A percentile compares a stretch with the other conserved stretches of the same genome.
Evolutionary conservation across 2,329 filamentous ascomycete genomes (phyloP).

Genomic region (Raffaelea albimanens): DNA sequence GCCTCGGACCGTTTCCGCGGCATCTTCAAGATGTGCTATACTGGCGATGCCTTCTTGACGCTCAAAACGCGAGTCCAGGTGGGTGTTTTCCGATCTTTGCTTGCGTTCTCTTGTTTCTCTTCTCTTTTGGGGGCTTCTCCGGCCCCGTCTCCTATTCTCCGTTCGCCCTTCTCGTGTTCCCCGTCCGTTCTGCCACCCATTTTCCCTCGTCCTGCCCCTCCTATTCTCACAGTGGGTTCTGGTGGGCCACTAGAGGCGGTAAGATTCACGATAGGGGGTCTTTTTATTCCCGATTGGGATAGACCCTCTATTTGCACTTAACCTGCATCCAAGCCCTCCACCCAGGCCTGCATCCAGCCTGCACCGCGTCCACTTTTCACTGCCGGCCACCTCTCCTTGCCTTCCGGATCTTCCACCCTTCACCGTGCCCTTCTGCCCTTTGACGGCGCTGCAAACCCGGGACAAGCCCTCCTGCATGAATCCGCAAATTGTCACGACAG

Average conservation of each 20-base stretch:
- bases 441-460: too few relatives aligned
- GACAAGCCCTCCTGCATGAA: too few relatives aligned
- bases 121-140: background rate
- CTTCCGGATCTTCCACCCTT: too few relatives aligned
- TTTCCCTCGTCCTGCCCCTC: background rate
- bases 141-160: background rate
- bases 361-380: too few relatives aligned
- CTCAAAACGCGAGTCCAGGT: conserved; percentile 91
- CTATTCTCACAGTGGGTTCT: background rate
- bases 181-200: background rate
- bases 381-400: too few relatives aligned
- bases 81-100: conserved; percentile 29
- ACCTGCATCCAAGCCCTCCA: too few relatives aligned
- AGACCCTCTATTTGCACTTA: conserved; percentile 16
- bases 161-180: conserved; percentile 1
- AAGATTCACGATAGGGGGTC: background rate
- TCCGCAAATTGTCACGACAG: too few relatives aligned
- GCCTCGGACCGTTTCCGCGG: conserved; percentile 94
- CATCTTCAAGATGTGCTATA: conserved; percentile 99
- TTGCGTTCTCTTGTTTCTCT: conserved; percentile 7
- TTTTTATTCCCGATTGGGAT: too few relatives aligned
- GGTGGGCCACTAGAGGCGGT: conserved; percentile 4
- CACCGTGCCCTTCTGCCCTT: too few relatives aligned
- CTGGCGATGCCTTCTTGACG: conserved; percentile 89
- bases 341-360: too few relatives aligned